Evolutionary conservation across 2,329 filamentous ascomycete species (phyloP), one percentile per base, ranked within the genome.

Genomic region (Didymella glomerata): DNA sequence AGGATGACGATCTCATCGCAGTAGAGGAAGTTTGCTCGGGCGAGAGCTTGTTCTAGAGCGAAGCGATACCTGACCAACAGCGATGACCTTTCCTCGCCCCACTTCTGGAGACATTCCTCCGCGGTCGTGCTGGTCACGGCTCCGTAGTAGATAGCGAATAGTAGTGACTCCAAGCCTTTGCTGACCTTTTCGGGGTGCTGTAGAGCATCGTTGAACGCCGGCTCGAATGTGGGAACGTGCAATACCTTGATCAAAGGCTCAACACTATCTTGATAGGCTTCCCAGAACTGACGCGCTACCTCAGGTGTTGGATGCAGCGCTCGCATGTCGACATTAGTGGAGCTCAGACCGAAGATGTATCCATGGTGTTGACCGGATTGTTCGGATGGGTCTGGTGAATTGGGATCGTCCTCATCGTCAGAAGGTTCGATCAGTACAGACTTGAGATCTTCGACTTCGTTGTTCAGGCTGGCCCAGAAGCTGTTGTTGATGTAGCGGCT

Each of bases 401-500:
- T 80, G 68, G 55, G 78, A 20, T 85, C 84, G 20, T 83, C 86
- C n/a, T 90, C 88, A 27, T 87, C 85, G 25, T 85, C 84, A 30
- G 81, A 83, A 2, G 83, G 81, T 22, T 90, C 87, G 3, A 87
- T 87, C 3, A 89, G 78, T 16, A 88, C 84, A 62, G 85, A 82
- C 65, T 85, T 86, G 65, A 88, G 79, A 68, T 88, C 86, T 70
- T 87, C 85, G 20, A 89, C 88, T 82, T 93, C 90, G 52, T 92
- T 90, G 60, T 88, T 90, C 50, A 93, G 81, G 62, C 86, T 90
- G 20, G 89, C 86, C 89, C 89, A 92, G 69, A 93, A 91, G 7
- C 86, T 88, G 73, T 87, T 91, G 78, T 89, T 91, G 65, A 93
- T 86, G 72, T 93, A 93, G 71, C 89, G 82, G 54, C 86, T 88